A percentile compares a stretch with the other conserved stretches of the same genome.
Evolutionary conservation across 1,284 basidiomycete species (phyloP).

Genomic region (Taiwanofungus camphoratus): DNA sequence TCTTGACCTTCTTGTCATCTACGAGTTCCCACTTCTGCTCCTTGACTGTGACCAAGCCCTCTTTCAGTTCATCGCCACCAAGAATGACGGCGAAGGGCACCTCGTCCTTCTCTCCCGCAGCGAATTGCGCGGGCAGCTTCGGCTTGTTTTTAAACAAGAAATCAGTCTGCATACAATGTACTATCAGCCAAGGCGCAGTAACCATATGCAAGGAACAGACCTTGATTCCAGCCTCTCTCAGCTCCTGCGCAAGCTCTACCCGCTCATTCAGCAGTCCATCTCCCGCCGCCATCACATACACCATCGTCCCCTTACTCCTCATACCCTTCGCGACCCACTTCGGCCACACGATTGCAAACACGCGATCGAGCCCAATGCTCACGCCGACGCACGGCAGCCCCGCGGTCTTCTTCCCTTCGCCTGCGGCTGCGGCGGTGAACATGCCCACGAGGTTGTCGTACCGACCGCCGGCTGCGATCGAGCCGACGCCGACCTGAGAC

Average conservation of each 20-base stretch:
- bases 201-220: conserved; percentile 35
- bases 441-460: conserved; percentile 97
- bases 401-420: conserved; percentile 60
- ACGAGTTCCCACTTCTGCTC: conserved; percentile 83
- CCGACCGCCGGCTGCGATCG: conserved; percentile 94
- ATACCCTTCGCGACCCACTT: conserved; percentile 74
- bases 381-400: conserved; percentile 91
- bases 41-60: conserved; percentile 86
- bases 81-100: conserved; percentile 91
- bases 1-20: conserved; percentile 69
- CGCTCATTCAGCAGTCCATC: conserved; percentile 88
- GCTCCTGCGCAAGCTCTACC: conserved; percentile 75
- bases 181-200: background rate
- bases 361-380: conserved; percentile 91
- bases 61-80: conserved; percentile 81
- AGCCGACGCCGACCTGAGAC: conserved; percentile 90
- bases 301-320: conserved; percentile 90
- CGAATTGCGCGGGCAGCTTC: conserved; percentile 84
- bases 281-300: conserved; percentile 90
- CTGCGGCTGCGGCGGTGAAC: conserved; percentile 79
- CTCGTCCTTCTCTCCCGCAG: conserved; percentile 86
- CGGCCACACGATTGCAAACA: conserved; percentile 90
- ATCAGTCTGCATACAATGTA: conserved; percentile 59
- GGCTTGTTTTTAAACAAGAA: conserved; percentile 93
- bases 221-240: conserved; percentile 89